phyloP scores from a whole-genome alignment of 768 basidiomycete species.

The Mycena albidolilacea region DNA sequence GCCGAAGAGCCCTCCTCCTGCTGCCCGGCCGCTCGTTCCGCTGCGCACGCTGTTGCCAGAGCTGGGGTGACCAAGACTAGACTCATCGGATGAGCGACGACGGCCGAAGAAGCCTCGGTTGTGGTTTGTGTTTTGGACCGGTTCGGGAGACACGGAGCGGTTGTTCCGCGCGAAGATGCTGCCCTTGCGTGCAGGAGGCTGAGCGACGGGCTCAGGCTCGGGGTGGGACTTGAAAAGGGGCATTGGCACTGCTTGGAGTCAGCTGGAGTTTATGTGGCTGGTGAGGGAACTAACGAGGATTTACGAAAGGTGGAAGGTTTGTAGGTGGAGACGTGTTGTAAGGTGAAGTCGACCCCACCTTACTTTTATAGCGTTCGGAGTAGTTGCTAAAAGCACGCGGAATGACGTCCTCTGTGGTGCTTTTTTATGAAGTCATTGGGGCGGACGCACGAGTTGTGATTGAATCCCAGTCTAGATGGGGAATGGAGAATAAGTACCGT shows the following conservation, averaged over 20 bases:
- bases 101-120: slow-evolving; percentile 40
- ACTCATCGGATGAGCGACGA: slow-evolving; percentile 41
- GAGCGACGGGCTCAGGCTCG: slow-evolving; percentile 31
- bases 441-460: background rate
- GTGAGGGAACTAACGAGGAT: background rate
- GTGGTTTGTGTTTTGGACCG: slow-evolving; percentile 21
- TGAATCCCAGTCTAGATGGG: too few species aligned
- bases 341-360: background rate
- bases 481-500: too few species aligned
- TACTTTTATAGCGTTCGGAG: slow-evolving; percentile 18
- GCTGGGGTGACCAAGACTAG: slow-evolving; percentile 24
- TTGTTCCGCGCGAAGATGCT: slow-evolving; percentile 38
- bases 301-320: background rate
- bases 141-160: slow-evolving; percentile 39
- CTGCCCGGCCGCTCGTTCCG: slow-evolving; percentile 26
- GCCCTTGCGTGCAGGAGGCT: slow-evolving; percentile 40
- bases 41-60: slow-evolving; percentile 29
- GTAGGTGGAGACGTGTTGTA: background rate
- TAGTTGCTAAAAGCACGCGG: slow-evolving; percentile 11
- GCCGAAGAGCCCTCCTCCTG: slow-evolving; percentile 35
- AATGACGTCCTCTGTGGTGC: slow-evolving; percentile 20
- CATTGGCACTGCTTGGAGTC: slow-evolving; percentile 29
- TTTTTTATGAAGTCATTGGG: slow-evolving; percentile 30
- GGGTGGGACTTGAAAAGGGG: slow-evolving; percentile 45
- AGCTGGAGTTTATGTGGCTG: background rate